Base-by-base conservation (phyloP, 139 green algal genomes). In the Eudorina sp. region DNA sequence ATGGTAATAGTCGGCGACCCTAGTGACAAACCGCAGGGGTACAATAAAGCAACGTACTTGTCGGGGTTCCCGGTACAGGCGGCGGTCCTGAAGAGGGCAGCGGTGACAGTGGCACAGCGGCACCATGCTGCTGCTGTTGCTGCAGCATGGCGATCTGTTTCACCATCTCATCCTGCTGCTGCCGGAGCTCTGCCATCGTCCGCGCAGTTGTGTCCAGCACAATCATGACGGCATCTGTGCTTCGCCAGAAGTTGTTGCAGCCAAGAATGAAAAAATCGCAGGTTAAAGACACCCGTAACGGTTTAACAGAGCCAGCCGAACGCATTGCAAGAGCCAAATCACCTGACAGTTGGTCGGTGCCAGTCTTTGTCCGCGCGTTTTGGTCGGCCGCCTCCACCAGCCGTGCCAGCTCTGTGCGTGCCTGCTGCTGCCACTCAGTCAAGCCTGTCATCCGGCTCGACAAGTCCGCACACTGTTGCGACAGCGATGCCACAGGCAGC, bases 341-440 rank as follows among this genome's bases (percentile, higher is more conserved):
- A n/a, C n/a, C n/a, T n/a, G n/a, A n/a, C n/a, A n/a, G n/a, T n/a
- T n/a, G n/a, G n/a, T n/a, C n/a, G 13, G 36, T 48, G 36, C n/a
- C 36, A 77, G 64, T 74, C 36, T 40, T 7, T 40, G 29, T 74
- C 64, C 29, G n/a, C 3, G 64, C 8, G n/a, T 13, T 23, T 38
- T 41, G 64, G 13, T 43, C 55, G 23, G 45, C 31, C 5, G 43
- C 80, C 31, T 62, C 80, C 41, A n/a, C 62, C n/a, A 86, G 40
- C 14, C 29, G 27, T 11, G 60, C 80, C n/a, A 86, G 29, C 1
- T 86, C 80, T 21, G 16, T 60, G 29, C 41, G 43, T 6, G 80
- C 60, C n/a, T 77, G 80, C 29, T 86, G 80, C 60, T 86, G 80
- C 80, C 80, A 86, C n/a, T 86, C 60, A 14, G 29, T 41, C 3